Evolutionary conservation across 2,329 filamentous ascomycete genomes (phyloP).

Genomic region (Verticillium albo-atrum): DNA sequence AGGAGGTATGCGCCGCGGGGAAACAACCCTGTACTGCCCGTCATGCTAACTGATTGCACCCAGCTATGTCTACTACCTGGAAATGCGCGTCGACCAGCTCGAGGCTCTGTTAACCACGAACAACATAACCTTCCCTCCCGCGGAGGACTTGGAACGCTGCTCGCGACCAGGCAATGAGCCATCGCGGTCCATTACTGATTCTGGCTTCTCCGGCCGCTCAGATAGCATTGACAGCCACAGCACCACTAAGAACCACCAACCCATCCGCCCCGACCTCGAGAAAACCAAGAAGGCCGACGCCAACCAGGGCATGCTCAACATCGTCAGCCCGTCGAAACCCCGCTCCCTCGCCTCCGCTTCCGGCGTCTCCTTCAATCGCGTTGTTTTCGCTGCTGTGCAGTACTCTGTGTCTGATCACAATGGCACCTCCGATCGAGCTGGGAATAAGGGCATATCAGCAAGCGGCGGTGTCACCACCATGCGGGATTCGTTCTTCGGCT

Average conservation of each 20-base stretch:
- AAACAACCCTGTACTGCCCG: background rate
- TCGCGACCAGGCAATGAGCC: constrained; percentile 41
- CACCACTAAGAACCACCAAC: constrained; percentile 35
- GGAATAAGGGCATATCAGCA: constrained; percentile 32
- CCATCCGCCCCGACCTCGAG: constrained; percentile 8
- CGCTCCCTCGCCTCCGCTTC: constrained; percentile 80
- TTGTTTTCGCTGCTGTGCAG: constrained; percentile 92
- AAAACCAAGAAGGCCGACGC: constrained; percentile 28
- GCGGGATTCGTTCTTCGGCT: constrained; percentile 94
- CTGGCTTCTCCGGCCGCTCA: constrained; percentile 26
- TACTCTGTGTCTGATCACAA: constrained; percentile 60
- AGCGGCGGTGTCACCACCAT: constrained; percentile 64
- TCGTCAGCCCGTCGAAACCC: constrained; percentile 73
- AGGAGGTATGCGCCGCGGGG: constrained; percentile 62
- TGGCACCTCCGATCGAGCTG: constrained; percentile 36
- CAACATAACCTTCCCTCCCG: constrained; percentile 66
- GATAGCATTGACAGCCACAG: constrained; percentile 23
- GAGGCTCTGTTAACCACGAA: constrained; percentile 70
- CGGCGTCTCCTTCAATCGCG: constrained; percentile 88
- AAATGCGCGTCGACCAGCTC: constrained; percentile 78
- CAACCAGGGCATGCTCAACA: constrained; percentile 60
- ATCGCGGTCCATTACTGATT: constrained; percentile 24
- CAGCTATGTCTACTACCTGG: constrained; percentile 92
- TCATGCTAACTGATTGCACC: background rate
- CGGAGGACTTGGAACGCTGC: constrained; percentile 63